Conservation (phyloP, 1,284 basidiomycete species). For the Neonothopanus nambi region DNA sequence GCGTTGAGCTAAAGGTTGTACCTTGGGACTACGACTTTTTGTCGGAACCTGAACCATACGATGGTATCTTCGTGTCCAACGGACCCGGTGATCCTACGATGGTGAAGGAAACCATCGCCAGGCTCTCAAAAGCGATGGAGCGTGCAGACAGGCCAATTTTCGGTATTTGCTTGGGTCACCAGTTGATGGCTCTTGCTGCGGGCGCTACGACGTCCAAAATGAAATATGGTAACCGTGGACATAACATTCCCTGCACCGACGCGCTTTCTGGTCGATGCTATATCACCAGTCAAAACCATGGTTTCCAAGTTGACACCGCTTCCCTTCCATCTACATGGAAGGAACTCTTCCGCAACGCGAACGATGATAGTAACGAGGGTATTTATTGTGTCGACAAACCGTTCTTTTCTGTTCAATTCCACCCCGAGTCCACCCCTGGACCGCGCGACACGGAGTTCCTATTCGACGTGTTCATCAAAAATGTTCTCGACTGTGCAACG, state of each 20-base stretch:
- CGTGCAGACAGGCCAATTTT: constrained; percentile 87
- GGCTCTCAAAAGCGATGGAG: constrained; percentile 74
- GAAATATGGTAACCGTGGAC: constrained; percentile 99
- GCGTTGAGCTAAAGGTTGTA: constrained; percentile 95
- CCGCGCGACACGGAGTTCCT: constrained; percentile 98
- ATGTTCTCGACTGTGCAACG: constrained; percentile 74
- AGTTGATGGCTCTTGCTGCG: constrained; percentile 92
- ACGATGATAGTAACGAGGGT: constrained; percentile 97
- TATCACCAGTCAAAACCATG: constrained; percentile 99
- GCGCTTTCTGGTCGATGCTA: constrained; percentile 94
- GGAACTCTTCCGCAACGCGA: constrained; percentile 95
- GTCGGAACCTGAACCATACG: constrained; percentile 76
- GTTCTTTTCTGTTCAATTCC: constrained; percentile 99
- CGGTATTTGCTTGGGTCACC: constrained; percentile 98
- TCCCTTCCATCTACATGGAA: constrained; percentile 88
- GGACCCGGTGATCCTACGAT: constrained; percentile 97
- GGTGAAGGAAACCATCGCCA: constrained; percentile 73
- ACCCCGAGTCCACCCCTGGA: constrained; percentile 98
- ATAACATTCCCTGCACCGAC: constrained; percentile 98
- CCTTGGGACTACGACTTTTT: constrained; percentile 97
- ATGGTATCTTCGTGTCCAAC: constrained; percentile 97
- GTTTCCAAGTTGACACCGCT: constrained; percentile 89
- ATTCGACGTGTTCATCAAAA: constrained; percentile 96
- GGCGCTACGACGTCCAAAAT: constrained; percentile 96
- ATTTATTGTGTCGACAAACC: constrained; percentile 92